Evolutionary conservation across 352 stramenopile genomes (phyloP), one percentile per base, ranked within the genome.

Genomic region (Globisporangium nagaii): DNA sequence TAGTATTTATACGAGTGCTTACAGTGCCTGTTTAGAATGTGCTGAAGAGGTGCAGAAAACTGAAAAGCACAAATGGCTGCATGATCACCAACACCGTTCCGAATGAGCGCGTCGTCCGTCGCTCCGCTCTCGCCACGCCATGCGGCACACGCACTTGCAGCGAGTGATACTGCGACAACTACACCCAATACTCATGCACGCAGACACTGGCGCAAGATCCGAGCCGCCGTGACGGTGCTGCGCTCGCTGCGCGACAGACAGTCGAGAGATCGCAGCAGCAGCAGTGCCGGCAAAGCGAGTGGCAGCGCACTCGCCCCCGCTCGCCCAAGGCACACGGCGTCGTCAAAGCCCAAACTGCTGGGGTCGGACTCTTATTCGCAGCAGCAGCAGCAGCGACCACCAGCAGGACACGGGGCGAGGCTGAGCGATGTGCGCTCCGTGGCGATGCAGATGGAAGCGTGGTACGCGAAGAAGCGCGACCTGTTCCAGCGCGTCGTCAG

Each of bases 401-500:
- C 42, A 15, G 12, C 19, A 15, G 34, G 22, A 19, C 4, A 53
- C 19, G 22, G 25, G 30, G 43, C 15, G 25, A 45, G 25, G n/a
- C 17, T n/a, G 30, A 46, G 3, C 25, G 53, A 60, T 32, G 42
- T 28, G 19, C 53, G 41, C 49, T 47, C 24, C 17, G 25, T 41
- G 17, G 12, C n/a, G 40, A 36, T 49, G 28, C 25, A 54, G 27
- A 44, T 46, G 28, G 56, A 54, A 11, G 34, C 37, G 22, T 70
- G 60, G 50, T 71, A 61, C 30, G 41, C 52, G 19, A 44, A 56
- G 19, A 77, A 68, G 44, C 50, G 63, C 24, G 34, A 63, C 13
- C 22, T 58, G 17, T 75, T 78, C 37, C 56, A 71, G 34, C 47
- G 58, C n/a, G 15, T 73, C 20, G 39, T 62, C 22, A 56, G 34